Percentiles rank a stretch among this genome's conserved stretches.
phyloP scores from a whole-genome alignment of 257 asterid species.

The Solanum pimpinellifolium region DNA sequence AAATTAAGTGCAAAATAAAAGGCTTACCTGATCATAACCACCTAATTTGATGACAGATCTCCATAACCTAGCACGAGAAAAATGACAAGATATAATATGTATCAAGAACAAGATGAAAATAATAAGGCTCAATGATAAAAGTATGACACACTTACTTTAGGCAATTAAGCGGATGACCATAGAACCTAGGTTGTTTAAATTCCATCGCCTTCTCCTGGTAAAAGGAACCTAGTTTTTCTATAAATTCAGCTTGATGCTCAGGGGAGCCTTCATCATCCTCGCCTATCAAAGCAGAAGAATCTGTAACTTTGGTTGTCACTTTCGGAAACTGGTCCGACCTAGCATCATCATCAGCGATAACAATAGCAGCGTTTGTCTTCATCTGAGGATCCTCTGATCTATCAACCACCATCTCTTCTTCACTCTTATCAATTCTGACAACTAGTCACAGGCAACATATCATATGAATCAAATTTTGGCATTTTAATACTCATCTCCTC shows the following conservation, averaged over 20 bases:
- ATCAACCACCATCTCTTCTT: conserved; percentile 30
- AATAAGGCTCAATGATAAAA: no score
- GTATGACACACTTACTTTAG: conserved; percentile 38
- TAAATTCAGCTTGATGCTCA: conserved; percentile 69
- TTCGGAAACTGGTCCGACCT: conserved; percentile 5
- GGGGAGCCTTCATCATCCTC: conserved; percentile 70
- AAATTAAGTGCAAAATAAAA: not conserved
- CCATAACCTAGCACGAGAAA: no score
- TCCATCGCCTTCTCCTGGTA: conserved; percentile 52
- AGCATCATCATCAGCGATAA: conserved; percentile 1
- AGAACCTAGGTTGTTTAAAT: conserved; percentile 73
- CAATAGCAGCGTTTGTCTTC: not conserved
- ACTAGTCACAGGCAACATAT: conserved; percentile 7
- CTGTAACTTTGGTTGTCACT: conserved; percentile 10
- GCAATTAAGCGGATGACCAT: conserved; percentile 78
- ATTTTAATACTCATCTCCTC: not conserved
- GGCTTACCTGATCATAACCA: conserved; percentile 84
- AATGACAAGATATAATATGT: no score
- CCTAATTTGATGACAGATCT: conserved; percentile 45
- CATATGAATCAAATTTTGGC: not conserved
- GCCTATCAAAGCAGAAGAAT: conserved; percentile 6
- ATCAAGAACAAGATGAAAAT: no score
- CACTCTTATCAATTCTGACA: conserved; percentile 31
- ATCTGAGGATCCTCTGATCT: not conserved
- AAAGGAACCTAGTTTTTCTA: conserved; percentile 63